A percentile compares a stretch with the other conserved stretches of the same genome.
These are phyloP conservation scores for Yamadazyma scolyti DNA, from an alignment of 805 yeast genomes.

Conservation along the genomic window DNA sequence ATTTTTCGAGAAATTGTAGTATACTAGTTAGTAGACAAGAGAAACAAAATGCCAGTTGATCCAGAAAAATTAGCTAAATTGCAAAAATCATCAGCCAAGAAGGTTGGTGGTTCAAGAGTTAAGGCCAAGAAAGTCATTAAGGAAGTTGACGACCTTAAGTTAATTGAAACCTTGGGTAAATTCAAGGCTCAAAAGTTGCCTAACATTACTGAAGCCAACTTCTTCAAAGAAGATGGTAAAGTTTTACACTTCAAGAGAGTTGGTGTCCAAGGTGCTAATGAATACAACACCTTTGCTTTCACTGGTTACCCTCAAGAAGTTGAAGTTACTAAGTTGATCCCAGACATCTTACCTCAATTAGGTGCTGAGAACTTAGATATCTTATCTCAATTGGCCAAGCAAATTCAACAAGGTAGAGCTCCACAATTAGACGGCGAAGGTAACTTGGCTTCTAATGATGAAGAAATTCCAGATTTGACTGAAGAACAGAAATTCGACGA, in stretches of 20 bases:
- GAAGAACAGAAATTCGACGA: slow-evolving; percentile 86
- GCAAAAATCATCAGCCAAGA: slow-evolving; percentile 77
- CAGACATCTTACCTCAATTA: slow-evolving; percentile 91
- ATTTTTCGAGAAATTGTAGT: too few relatives aligned
- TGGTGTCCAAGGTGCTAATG: slow-evolving; percentile 90
- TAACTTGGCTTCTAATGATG: slow-evolving; percentile 47
- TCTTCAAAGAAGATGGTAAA: slow-evolving; percentile 94
- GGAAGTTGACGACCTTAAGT: slow-evolving; percentile 87
- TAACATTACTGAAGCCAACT: slow-evolving; percentile 94
- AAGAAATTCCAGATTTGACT: slow-evolving; percentile 74
- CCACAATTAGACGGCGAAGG: slow-evolving; percentile 39
- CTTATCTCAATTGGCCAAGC: slow-evolving; percentile 86
- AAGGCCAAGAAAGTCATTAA: slow-evolving; percentile 77
- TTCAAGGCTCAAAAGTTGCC: slow-evolving; percentile 85
- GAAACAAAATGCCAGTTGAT: slow-evolving; percentile 68
- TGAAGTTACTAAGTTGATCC: slow-evolving; percentile 86
- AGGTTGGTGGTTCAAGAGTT: slow-evolving; percentile 85
- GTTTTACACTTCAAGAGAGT: slow-evolving; percentile 95
- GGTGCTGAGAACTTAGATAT: slow-evolving; percentile 93
- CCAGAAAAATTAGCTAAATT: slow-evolving; percentile 92
- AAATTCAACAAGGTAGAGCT: slow-evolving; percentile 63
- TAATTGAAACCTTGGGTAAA: slow-evolving; percentile 84
- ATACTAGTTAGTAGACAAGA: too few relatives aligned
- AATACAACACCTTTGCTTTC: slow-evolving; percentile 88
- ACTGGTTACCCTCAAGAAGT: slow-evolving; percentile 94